A percentile compares a stretch with the other conserved stretches of the same genome.
Conservation (phyloP, 306 rosid genomes). For the Glycine latifolia region DNA sequence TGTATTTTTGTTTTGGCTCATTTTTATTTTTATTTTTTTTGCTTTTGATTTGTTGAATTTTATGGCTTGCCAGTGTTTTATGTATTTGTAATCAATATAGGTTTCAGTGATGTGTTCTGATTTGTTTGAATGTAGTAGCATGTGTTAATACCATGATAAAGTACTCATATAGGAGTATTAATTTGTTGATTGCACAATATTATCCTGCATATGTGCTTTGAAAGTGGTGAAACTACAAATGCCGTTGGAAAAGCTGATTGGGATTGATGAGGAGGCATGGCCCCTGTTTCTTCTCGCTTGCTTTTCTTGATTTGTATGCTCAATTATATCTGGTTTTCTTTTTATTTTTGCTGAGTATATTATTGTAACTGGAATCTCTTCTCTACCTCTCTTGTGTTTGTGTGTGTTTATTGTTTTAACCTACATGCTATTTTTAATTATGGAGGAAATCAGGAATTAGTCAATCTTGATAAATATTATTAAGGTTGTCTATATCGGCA, state of each 20-base stretch:
- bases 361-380: too few relatives aligned
- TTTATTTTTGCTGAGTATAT: too few relatives aligned
- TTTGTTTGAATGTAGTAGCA: conserved; percentile 21
- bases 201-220: neutral
- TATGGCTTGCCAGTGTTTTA: neutral
- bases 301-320: too few relatives aligned
- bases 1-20: neutral
- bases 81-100: conserved; percentile 20
- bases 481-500: conserved; percentile 18
- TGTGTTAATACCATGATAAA: neutral
- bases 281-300: too few relatives aligned
- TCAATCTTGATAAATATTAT: neutral
- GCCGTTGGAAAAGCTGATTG: too few relatives aligned
- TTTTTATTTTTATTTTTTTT: neutral
- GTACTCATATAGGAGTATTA: neutral
- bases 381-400: neutral
- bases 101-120: conserved; percentile 20
- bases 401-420: neutral
- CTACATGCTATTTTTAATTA: too few relatives aligned
- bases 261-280: too few relatives aligned
- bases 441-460: neutral
- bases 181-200: neutral
- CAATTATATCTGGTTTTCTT: too few relatives aligned
- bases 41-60: neutral
- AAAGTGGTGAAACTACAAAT: neutral